phyloP scores from a whole-genome alignment of 2,329 filamentous ascomycete species.

The Emergomyces pasteurianus region DNA sequence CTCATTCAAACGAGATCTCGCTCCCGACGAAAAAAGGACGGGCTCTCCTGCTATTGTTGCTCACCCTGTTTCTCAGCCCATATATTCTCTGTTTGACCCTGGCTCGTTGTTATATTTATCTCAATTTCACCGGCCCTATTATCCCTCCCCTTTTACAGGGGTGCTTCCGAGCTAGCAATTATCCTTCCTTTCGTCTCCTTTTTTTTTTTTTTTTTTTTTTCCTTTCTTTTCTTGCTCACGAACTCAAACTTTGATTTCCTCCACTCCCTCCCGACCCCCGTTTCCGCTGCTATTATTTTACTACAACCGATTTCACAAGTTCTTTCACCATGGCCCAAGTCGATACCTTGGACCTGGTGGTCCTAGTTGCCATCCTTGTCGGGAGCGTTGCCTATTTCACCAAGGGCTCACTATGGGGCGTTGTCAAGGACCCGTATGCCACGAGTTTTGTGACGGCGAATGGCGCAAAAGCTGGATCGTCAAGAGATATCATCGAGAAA shows the following conservation, averaged over 20 bases:
- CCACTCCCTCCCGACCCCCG: background rate
- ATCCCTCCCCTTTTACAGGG: too few relatives aligned
- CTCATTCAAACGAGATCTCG: background rate
- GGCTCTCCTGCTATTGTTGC: too few relatives aligned
- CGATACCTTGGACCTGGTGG: conserved; percentile 87
- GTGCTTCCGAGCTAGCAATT: too few relatives aligned
- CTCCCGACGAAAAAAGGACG: background rate
- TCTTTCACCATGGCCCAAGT: conserved; percentile 69
- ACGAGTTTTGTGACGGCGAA: conserved; percentile 50
- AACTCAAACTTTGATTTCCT: background rate
- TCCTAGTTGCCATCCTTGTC: conserved; percentile 72
- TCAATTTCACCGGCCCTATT: too few relatives aligned
- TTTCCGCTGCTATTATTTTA: background rate
- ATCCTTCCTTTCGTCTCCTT: too few relatives aligned
- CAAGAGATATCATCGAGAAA: conserved; percentile 86
- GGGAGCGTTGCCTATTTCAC: conserved; percentile 94
- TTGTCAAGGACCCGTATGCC: conserved; percentile 80
- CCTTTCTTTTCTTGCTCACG: background rate
- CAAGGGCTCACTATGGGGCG: conserved; percentile 87
- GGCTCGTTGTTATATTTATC: too few relatives aligned
- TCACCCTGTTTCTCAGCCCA: too few relatives aligned
- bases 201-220: background rate
- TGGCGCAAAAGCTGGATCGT: conserved; percentile 65
- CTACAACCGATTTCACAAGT: background rate
- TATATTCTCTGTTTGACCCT: too few relatives aligned